Conservation (phyloP, 768 basidiomycete genomes). For the Amanita rubescens region DNA sequence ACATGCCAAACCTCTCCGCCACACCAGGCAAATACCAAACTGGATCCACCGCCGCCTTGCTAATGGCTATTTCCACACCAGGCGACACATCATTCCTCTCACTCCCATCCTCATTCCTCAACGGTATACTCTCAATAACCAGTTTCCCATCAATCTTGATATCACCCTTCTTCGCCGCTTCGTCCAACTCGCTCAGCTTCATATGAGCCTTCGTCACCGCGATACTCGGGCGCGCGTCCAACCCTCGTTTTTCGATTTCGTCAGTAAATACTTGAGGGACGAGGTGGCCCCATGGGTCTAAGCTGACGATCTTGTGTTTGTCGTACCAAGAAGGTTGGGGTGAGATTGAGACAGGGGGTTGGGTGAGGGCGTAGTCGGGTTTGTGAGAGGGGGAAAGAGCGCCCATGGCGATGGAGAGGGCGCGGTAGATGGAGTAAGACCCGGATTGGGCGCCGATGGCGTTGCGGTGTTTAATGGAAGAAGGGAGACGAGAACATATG, state of each 20-base stretch:
- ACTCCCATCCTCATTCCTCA: slow-evolving; percentile 58
- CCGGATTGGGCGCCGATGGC: slow-evolving; percentile 92
- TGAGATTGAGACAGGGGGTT: slow-evolving; percentile 77
- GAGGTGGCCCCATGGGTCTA: slow-evolving; percentile 93
- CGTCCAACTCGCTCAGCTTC: slow-evolving; percentile 92
- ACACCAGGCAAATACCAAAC: slow-evolving; percentile 95
- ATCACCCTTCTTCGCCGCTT: slow-evolving; percentile 63
- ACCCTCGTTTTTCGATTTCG: slow-evolving; percentile 53
- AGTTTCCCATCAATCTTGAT: slow-evolving; percentile 77
- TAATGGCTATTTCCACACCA: slow-evolving; percentile 83
- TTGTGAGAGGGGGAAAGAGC: slow-evolving; percentile 72
- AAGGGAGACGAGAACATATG: slow-evolving; percentile 78
- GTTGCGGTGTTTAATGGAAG: slow-evolving; percentile 84
- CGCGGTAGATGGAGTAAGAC: slow-evolving; percentile 91
- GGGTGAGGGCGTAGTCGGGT: slow-evolving; percentile 74
- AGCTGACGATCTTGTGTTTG: slow-evolving; percentile 74
- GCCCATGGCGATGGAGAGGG: slow-evolving; percentile 88
- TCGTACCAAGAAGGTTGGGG: slow-evolving; percentile 75
- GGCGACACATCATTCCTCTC: slow-evolving; percentile 42
- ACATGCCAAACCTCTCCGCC: slow-evolving; percentile 92
- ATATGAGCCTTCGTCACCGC: slow-evolving; percentile 90
- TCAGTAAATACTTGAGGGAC: slow-evolving; percentile 63
- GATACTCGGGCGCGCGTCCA: slow-evolving; percentile 90
- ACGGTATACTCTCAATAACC: slow-evolving; percentile 60
- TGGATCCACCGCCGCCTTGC: slow-evolving; percentile 93